These are phyloP conservation scores for Colletotrichum horii DNA, from an alignment of 2,329 filamentous ascomycete genomes.

Conservation along the genomic window DNA sequence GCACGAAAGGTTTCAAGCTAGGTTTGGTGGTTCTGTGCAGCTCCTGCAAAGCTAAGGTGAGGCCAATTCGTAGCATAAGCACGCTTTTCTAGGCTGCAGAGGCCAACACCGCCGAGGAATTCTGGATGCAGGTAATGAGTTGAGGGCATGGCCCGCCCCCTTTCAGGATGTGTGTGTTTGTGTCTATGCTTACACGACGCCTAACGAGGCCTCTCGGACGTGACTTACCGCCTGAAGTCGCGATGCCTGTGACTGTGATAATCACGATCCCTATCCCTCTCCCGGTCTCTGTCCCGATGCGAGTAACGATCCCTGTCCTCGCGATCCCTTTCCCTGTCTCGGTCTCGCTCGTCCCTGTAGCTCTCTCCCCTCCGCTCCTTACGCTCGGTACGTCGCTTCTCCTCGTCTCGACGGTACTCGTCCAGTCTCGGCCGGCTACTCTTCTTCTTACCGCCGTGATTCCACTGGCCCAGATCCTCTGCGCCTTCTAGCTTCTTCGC, in stretches of 20 bases:
- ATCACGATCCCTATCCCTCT: constrained; percentile 17
- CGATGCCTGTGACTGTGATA: constrained; percentile 14
- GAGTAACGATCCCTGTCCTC: constrained; percentile 31
- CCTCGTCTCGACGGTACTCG: constrained; percentile 47
- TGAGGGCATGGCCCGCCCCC: neutral
- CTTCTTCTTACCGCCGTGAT: constrained; percentile 64
- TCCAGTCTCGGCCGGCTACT: constrained; percentile 50
- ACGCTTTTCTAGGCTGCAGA: neutral
- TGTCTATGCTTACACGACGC: neutral
- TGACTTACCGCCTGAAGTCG: constrained; percentile 14
- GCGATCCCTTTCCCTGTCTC: constrained; percentile 37
- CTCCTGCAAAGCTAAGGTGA: neutral
- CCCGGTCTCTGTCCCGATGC: constrained; percentile 39
- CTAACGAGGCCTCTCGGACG: neutral
- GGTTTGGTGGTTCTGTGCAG: neutral
- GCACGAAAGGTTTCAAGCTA: neutral
- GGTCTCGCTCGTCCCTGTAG: constrained; percentile 46
- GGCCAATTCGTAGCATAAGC: neutral
- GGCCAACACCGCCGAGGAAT: neutral
- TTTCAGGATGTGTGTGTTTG: neutral
- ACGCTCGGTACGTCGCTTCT: constrained; percentile 41
- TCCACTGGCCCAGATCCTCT: constrained; percentile 81
- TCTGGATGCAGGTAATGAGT: neutral
- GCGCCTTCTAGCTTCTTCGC: constrained; percentile 79
- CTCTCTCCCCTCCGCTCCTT: constrained; percentile 35